Evolutionary conservation across 352 stramenopile species (phyloP).

Genomic region (Nothophytophthora sp.): DNA sequence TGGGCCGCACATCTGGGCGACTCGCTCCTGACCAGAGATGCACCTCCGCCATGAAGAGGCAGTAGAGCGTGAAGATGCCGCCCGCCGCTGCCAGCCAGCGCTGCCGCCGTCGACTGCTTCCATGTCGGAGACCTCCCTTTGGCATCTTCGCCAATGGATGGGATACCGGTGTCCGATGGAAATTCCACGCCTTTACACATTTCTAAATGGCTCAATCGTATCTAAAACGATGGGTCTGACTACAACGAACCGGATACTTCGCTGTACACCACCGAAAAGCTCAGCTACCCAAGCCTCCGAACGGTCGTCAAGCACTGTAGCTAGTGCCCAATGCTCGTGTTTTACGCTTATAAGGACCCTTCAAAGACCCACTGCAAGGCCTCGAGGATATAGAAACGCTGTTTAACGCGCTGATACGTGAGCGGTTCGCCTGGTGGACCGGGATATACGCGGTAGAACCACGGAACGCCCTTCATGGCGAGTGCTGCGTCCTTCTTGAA

Average conservation of each 20-base stretch:
- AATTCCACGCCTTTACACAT: background rate
- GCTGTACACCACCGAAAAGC: too few relatives aligned
- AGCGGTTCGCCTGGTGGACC: constrained; percentile 28
- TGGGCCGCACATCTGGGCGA: constrained; percentile 23
- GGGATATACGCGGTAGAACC: constrained; percentile 51
- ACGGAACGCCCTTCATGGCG: constrained; percentile 59
- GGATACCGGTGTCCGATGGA: background rate
- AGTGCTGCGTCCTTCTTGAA: constrained; percentile 65
- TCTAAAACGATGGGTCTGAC: too few relatives aligned
- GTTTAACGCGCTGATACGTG: constrained; percentile 31
- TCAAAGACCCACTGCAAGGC: constrained; percentile 28
- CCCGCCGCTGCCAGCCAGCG: constrained; percentile 16
- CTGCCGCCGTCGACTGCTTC: constrained; percentile 6
- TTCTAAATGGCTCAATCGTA: constrained; percentile 1
- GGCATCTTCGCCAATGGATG: constrained; percentile 5
- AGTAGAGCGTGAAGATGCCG: constrained; percentile 18
- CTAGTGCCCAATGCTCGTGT: too few relatives aligned
- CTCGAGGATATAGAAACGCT: constrained; percentile 39
- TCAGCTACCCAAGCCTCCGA: too few relatives aligned
- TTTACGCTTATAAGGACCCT: constrained; percentile 13
- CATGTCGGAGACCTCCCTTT: constrained; percentile 14
- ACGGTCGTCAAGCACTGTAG: too few relatives aligned
- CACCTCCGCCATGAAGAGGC: constrained; percentile 25
- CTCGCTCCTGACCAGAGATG: constrained; percentile 23
- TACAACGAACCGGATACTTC: too few relatives aligned